Base-by-base conservation (phyloP, 2,329 filamentous ascomycete genomes). In the Epichloe amarillans region DNA sequence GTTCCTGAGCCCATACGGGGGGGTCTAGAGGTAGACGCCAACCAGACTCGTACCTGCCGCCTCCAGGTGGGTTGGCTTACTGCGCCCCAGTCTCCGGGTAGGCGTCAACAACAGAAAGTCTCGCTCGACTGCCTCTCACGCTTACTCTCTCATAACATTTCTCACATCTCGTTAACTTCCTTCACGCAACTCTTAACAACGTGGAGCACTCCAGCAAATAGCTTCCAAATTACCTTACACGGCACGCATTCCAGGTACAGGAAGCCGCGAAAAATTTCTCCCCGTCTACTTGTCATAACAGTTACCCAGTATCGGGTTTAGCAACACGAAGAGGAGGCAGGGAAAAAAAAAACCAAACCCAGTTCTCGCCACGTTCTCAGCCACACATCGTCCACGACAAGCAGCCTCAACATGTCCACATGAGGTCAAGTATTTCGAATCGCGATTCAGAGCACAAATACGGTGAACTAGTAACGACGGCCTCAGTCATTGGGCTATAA, bases 301-400 rank as follows among this genome's bases (percentile, higher is more conserved):
- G 12, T 19, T 37, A 42, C 23, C 43, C 50, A 47, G 48, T 41
- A 51, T 41, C 39, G 37, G 55, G 48, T 19, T 44, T 30, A 46
- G 54, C 56, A 52, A 49, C 37, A 46, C 36, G 17, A 37, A 17
- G 40, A 44, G 37, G 23, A 26, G 23, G 23, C 5, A 30, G 23
- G 54, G 57, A 54, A 50, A 55, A 23, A 59, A 23, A 59, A 61
- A 61, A 59, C 58, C 36, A 23, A 39, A 36, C 54, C 52, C 61
- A 69, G 66, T 67, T 70, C 64, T 70, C 67, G 67, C 67, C 67
- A 70, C 67, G 66, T 59, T 67, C 64, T 64, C 67, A 70, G 67
- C 67, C 67, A 70, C 67, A 70, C 65, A 61, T 63, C 50, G 56
- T 63, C 58, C 58, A 53, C 56, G 30, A 42, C 11, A 58, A 58